These are phyloP conservation scores for Gossypium schwendimanii DNA, from an alignment of 441 rosid genomes.

Conservation along the genomic window DNA sequence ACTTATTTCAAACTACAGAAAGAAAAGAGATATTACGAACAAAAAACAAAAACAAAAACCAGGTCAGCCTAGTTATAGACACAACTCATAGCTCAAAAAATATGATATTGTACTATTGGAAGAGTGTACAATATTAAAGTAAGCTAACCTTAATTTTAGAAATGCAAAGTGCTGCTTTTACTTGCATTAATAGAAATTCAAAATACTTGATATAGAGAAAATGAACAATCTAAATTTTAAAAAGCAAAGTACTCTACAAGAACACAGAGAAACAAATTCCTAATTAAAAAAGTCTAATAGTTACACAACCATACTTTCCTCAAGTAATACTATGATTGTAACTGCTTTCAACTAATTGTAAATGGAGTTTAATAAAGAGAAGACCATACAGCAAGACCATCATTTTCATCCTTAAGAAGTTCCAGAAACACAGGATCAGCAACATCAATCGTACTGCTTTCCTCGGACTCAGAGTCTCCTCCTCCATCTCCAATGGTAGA, in stretches of 20 bases:
- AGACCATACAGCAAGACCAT: constrained; percentile 72
- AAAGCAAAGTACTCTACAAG: not conserved
- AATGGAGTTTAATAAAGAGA: constrained; percentile 7
- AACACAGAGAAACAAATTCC: not conserved
- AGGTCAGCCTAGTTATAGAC: too few relatives aligned
- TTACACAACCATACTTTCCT: not conserved
- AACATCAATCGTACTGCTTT: too few relatives aligned
- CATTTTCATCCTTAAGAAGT: too few relatives aligned
- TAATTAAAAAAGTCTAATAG: not conserved
- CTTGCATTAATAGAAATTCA: not conserved
- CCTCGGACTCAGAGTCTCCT: too few relatives aligned
- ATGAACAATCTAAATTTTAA: not conserved
- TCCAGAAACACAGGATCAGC: too few relatives aligned
- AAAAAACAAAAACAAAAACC: not conserved
- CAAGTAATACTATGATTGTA: not conserved
- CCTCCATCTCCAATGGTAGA: too few relatives aligned
- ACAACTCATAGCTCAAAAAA: not conserved
- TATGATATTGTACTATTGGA: too few relatives aligned
- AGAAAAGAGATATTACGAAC: not conserved
- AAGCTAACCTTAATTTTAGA: not conserved
- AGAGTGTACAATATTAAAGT: not conserved
- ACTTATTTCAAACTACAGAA: not conserved
- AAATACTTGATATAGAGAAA: not conserved
- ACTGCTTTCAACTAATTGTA: constrained; percentile 4
- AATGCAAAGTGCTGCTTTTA: not conserved